A percentile compares a stretch with the other conserved stretches of the same genome.
phyloP scores from a whole-genome alignment of 2,329 filamentous ascomycete species.

The Sporothrix luriei region DNA sequence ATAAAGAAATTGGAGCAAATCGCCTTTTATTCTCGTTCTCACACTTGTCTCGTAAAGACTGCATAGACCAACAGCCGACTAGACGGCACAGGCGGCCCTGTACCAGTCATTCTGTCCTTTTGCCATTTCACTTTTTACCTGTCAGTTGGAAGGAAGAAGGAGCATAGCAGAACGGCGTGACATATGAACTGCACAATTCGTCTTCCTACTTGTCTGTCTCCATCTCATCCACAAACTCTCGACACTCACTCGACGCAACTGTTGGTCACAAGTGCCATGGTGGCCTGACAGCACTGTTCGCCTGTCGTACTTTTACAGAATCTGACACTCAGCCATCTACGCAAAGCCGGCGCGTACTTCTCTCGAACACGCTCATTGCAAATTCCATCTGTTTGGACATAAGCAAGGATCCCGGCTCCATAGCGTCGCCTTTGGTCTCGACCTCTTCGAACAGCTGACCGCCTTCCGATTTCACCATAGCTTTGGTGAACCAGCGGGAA shows the following conservation, averaged over 20 bases:
- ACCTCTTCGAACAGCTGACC: slow-evolving; percentile 18
- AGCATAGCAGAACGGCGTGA: slow-evolving; percentile 2
- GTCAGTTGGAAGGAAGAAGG: not conserved
- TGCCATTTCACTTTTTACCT: slow-evolving; percentile 4
- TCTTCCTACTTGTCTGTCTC: not conserved
- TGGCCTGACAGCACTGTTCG: not conserved
- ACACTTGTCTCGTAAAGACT: slow-evolving; percentile 11
- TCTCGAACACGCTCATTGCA: not conserved
- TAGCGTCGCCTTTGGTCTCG: not conserved
- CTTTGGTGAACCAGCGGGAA: not conserved
- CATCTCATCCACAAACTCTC: not conserved
- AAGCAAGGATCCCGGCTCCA: slow-evolving; percentile 12
- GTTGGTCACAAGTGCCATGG: not conserved
- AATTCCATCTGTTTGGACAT: not conserved
- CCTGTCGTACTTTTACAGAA: not conserved
- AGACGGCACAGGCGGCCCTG: not conserved
- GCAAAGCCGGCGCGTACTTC: not conserved
- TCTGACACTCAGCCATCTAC: not conserved
- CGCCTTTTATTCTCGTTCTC: not conserved
- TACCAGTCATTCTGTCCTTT: not conserved
- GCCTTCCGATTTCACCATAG: slow-evolving; percentile 4
- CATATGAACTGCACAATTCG: slow-evolving; percentile 14
- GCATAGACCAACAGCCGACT: slow-evolving; percentile 15
- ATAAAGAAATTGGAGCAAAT: not conserved
- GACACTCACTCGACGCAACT: not conserved